Base-by-base conservation (phyloP, 2,329 filamentous ascomycete genomes). In the Claviceps paspali region DNA sequence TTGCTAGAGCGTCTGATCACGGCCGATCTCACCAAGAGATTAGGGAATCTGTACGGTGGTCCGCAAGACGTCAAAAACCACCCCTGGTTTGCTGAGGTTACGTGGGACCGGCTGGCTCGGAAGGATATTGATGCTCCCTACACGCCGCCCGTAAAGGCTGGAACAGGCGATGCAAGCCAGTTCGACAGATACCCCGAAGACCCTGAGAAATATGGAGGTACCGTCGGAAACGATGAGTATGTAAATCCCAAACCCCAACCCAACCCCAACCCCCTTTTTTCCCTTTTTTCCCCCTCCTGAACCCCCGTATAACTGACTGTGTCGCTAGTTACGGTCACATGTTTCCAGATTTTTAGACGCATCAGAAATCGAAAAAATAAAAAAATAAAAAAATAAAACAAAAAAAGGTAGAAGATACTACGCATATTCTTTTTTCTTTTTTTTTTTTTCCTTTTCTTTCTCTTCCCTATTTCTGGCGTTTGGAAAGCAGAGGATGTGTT, bases 101-200 rank as follows among this genome's bases (percentile, higher is more conserved):
- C 91, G 3, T 98, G 91, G 91, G 91, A 98, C 52, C 71, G 91
- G 44, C 64, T 98, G 49, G 79, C 82, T 27, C 82, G 86, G 57
- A 96, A 95, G 62, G 91, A 98, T 52, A 98, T 98, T 43, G 91
- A 98, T 60, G 91, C 91, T 27, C 91, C 91, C 5, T 98, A 98
- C 56, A 91, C 94, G 38, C 91, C 91, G 12, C 91, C 91, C 0
- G 88, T 98, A 43, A 82, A 91, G 56, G 87, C 85, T 29, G 91
- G 91, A 29, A 80, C 85, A 22, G 91, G 91, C 41, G 91, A 98
- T 63, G 85, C 91, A 36, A 95, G 87, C 61, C 83, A 95, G 60
- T 98, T 98, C 54, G 91, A 98, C 62, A 84, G 87, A 58, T 98
- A 98, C 59, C 87, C 91, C 2, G 91, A 98, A 60, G 91, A 98